Base-by-base conservation (phyloP, 1,139 yeast species). In the Pichia sp. region DNA sequence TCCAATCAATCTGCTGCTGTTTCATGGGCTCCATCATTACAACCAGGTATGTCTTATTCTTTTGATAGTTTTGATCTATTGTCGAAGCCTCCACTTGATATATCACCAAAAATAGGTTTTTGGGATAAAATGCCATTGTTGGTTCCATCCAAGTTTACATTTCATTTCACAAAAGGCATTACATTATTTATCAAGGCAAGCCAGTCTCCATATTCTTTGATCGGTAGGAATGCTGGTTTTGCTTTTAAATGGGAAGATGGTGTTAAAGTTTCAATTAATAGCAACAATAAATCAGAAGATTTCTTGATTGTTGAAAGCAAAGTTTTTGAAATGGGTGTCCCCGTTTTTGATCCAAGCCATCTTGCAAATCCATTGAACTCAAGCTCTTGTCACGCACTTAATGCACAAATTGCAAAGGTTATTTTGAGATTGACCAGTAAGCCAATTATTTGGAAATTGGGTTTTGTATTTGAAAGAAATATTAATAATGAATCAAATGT, bases 371-470 rank as follows among this genome's bases (percentile, higher is more conserved):
- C 38, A 50, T 67, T n/a, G 63, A 74, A 74, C 62, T 31, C 42
- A 8, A 49, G 46, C 70, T 11, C 70, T 67, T 42, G 64, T 74
- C 45, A 70, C 30, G 52, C 49, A 4, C 25, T 54, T 1, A 49
- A 46, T 12, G 58, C 55, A 44, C 40, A 45, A 12, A 50, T 53
- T 24, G 54, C 77, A 42, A 82, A 82, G 57, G 68, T 68, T 16
- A 80, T 79, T 2, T 71, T 82, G 23, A 73, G 70, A 36, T 64
- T 83, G 43, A 70, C 77, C 37, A 87, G 87, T 32, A 82, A 83
- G 4, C 63, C 64, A 6, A 78, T 82, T 12, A 63, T 68, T 26
- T 78, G 82, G 59, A 73, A 70, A 37, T 70, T 82, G 30, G 87
- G 87, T 1, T 74, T 82, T 50, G 65, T 74, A 8, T 73, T 83